Evolutionary conservation across 768 basidiomycete genomes (phyloP), one percentile per base, ranked within the genome.

Genomic region (Naematelia aurantialba): DNA sequence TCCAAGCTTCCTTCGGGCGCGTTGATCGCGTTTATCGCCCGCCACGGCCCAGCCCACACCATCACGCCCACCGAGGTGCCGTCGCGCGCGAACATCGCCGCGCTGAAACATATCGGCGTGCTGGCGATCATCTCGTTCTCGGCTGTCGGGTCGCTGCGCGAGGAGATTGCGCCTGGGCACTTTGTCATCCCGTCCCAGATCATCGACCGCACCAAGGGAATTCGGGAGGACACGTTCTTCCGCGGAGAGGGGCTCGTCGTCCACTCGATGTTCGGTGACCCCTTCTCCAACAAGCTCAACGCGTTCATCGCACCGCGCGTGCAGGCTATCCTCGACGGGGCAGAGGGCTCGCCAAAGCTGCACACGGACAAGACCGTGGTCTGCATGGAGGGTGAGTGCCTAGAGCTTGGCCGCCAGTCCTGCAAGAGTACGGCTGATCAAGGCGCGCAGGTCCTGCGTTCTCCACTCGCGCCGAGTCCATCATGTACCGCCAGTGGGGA

Each of bases 121-220:
- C 84, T 86, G 63, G 89, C 85, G 50, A 84, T 98, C 74, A 81
- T 98, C 65, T 91, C 92, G 5, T 98, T 98, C 82, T 89, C 88
- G 34, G 93, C 94, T 17, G 94, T 98, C 46, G 94, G 94, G 25
- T 92, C 89, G 8, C 83, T 99, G 11, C 84, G 91, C 45, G 94
- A 99, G 75, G 91, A 96, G 70, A 89, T 97, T 77, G 76, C 84
- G 29, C 92, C 92, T 0, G 92, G 94, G 24, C 85, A 91, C 60
- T 91, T 97, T 76, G 81, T 84, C 53, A 83, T 98, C 45, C 92
- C 93, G 1, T 81, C 83, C 30, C 93, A 97, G 78, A 88, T 97
- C 79, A 97, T 98, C 76, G 94, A 98, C 77, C 84, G 94, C 54
- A 97, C 93, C 24, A 97, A 97, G 79, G 91, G 92, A 11, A 80